phyloP scores from a whole-genome alignment of 768 basidiomycete species.

The Mycena rebaudengoi region DNA sequence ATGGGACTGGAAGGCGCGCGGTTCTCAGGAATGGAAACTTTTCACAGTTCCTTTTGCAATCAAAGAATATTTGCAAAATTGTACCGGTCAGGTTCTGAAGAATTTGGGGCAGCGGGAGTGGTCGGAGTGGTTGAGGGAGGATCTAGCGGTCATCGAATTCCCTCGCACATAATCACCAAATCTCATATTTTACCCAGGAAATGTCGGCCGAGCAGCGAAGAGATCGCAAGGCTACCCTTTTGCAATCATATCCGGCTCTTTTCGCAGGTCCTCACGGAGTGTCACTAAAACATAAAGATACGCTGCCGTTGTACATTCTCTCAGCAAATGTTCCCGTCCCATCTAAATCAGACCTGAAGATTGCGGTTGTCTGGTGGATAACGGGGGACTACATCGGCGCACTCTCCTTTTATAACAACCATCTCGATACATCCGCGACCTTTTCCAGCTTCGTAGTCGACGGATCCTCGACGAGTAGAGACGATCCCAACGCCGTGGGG shows the following conservation, averaged over 20 bases:
- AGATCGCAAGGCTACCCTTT: background rate
- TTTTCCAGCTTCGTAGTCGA: constrained; percentile 11
- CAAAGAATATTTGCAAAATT: constrained; percentile 16
- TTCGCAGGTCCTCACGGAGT: constrained; percentile 16
- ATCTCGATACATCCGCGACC: background rate
- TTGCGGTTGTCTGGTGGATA: constrained; percentile 1
- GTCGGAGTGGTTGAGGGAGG: background rate
- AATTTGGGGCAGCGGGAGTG: background rate
- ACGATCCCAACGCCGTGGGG: constrained; percentile 2
- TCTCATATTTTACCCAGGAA: background rate
- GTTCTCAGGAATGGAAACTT: background rate
- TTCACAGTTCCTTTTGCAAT: constrained; percentile 3
- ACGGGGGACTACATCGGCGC: background rate
- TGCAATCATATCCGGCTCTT: constrained; percentile 1
- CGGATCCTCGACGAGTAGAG: constrained; percentile 10
- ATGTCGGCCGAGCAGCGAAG: background rate
- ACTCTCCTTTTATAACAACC: constrained; percentile 14
- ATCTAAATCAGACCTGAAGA: background rate
- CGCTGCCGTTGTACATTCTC: constrained; percentile 3
- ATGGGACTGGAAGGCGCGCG: constrained; percentile 11
- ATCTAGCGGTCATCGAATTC: background rate
- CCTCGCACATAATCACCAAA: background rate
- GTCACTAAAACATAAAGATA: background rate
- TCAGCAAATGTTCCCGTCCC: background rate
- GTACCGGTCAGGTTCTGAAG: constrained; percentile 9